A percentile compares a stretch with the other conserved stretches of the same genome.
Conservation (phyloP, 345 rosid species). For the Alliaria petiolata region DNA sequence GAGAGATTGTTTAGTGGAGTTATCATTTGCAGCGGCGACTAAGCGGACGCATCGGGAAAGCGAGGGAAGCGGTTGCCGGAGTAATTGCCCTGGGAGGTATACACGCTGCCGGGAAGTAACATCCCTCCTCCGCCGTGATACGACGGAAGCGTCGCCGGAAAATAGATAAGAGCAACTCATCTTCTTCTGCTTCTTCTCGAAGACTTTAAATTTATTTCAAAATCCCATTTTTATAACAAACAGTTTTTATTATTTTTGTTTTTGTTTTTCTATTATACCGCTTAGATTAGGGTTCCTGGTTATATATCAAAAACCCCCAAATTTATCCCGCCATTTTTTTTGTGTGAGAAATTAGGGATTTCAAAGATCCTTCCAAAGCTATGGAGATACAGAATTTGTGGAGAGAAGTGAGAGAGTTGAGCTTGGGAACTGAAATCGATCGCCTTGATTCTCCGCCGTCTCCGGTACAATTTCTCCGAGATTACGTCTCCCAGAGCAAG, state of each 20-base stretch:
- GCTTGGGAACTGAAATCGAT: conserved; percentile 32
- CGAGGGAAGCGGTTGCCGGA: conserved; percentile 8
- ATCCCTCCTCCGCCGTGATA: conserved; percentile 10
- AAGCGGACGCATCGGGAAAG: background rate
- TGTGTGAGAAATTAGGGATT: conserved; percentile 4
- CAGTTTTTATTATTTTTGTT: background rate
- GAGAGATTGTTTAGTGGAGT: background rate
- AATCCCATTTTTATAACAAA: background rate
- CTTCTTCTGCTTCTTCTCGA: conserved; percentile 5
- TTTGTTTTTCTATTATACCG: background rate
- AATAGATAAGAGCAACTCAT: conserved; percentile 34
- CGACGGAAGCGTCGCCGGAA: conserved; percentile 14
- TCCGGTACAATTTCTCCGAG: conserved; percentile 61
- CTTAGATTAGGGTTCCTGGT: conserved; percentile 28
- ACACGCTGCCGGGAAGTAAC: conserved; percentile 6
- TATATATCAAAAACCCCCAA: background rate
- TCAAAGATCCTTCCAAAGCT: conserved; percentile 1
- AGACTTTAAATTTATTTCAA: background rate
- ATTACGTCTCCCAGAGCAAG: conserved; percentile 66
- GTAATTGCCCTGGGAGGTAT: conserved; percentile 12
- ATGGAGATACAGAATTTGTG: conserved; percentile 46
- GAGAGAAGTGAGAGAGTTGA: conserved; percentile 71
- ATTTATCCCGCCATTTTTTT: conserved; percentile 11
- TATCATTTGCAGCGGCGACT: conserved; percentile 6
- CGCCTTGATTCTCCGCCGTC: conserved; percentile 51